phyloP scores from a whole-genome alignment of 192 early-diverging fungal species.

The Helicostylum pulchrum region DNA sequence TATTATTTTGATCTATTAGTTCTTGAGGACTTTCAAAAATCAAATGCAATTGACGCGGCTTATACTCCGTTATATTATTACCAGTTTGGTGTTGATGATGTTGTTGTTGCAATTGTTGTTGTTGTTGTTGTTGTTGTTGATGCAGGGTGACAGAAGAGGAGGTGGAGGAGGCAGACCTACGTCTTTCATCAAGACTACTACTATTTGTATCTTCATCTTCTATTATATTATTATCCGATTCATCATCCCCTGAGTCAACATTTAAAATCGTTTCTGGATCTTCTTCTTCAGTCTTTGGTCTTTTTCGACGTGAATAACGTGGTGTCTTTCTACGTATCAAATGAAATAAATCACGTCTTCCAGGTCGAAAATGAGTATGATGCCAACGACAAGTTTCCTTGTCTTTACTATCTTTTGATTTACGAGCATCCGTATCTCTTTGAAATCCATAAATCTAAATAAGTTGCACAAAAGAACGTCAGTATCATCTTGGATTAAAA shows the following conservation, averaged over 20 bases:
- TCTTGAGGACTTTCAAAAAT: slow-evolving; percentile 1
- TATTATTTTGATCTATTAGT: background rate
- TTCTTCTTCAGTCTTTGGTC: slow-evolving; percentile 18
- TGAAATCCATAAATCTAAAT: slow-evolving; percentile 48
- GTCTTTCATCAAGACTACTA: slow-evolving; percentile 12
- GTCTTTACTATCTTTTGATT: slow-evolving; percentile 44
- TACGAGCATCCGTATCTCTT: slow-evolving; percentile 46
- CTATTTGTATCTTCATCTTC: slow-evolving; percentile 14
- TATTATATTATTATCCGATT: slow-evolving; percentile 20
- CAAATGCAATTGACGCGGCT: background rate
- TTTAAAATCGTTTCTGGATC: slow-evolving; percentile 22
- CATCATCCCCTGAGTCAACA: slow-evolving; percentile 22
- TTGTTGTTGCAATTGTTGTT: background rate
- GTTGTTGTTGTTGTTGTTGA: slow-evolving; percentile 13
- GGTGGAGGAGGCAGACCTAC: slow-evolving; percentile 7
- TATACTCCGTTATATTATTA: background rate
- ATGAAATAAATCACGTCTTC: slow-evolving; percentile 39
- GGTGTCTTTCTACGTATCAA: slow-evolving; percentile 40
- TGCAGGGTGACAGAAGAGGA: slow-evolving; percentile 9
- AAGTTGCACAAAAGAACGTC: background rate
- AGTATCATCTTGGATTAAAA: background rate
- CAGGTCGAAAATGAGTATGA: slow-evolving; percentile 42
- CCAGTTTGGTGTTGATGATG: background rate
- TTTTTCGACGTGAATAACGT: slow-evolving; percentile 32
- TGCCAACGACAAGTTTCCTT: slow-evolving; percentile 45